These are phyloP conservation scores for Adansonia madagascariensis DNA, from an alignment of 441 rosid genomes.

Conservation along the genomic window DNA sequence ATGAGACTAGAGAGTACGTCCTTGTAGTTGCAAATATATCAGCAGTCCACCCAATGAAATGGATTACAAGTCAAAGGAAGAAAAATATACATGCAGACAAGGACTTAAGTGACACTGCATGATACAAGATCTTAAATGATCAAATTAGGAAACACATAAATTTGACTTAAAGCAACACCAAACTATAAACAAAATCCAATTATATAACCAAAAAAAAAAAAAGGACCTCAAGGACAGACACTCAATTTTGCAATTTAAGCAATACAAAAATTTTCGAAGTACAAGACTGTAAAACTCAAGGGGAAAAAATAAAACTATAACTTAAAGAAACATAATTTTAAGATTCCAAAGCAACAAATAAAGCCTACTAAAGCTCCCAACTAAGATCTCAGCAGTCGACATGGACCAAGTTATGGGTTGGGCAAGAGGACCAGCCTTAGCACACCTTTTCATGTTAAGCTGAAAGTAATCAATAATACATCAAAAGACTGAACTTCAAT, in stretches of 20 bases:
- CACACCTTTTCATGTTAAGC: background rate
- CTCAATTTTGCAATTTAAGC: background rate
- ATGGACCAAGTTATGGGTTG: background rate
- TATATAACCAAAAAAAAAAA: background rate
- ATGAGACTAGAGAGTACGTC: background rate
- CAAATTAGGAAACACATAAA: background rate
- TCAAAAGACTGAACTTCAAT: background rate
- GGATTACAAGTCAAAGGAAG: background rate
- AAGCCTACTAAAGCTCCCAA: background rate
- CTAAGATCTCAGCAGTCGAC: background rate
- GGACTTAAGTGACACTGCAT: background rate
- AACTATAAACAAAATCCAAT: background rate
- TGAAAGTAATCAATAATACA: background rate
- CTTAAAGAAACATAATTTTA: background rate
- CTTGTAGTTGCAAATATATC: background rate
- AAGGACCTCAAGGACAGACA: background rate
- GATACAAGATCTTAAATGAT: background rate
- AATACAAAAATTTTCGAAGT: background rate
- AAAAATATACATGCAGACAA: background rate
- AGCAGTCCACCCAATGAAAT: background rate
- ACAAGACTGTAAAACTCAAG: background rate
- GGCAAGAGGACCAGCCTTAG: background rate
- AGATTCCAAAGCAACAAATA: background rate
- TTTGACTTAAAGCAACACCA: background rate
- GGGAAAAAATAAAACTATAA: background rate